Evolutionary conservation across 371 early-diverging fungal genomes (phyloP), one percentile per base, ranked within the genome.

Genomic region (Mucor ambiguus): DNA sequence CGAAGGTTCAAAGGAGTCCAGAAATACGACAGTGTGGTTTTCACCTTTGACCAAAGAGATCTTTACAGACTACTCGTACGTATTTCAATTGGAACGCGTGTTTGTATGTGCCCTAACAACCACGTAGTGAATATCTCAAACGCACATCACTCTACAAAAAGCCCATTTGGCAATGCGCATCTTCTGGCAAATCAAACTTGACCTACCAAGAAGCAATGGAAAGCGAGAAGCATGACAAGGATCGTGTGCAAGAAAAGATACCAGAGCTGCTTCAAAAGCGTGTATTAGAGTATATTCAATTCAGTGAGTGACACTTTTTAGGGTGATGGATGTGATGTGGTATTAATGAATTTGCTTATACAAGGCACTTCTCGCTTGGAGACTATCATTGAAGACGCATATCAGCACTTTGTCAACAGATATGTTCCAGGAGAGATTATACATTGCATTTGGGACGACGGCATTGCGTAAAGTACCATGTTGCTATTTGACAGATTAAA

Each of bases 41-140:
- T 89, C 92, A 71, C 78, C 87, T 16, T 85, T 86, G 68, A 93
- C 95, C 3, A 88, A 91, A 46, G 96, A 96, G 78, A 87, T 92
- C 71, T 94, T 95, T 61, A 75, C 79, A 29, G 86, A 85, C 65
- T 96, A 96, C 75, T 89, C 93, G 94, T 94, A 88, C 75, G 67
- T 54, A 58, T 58, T 49, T 24, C 52, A 52, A 52, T 52, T 52
- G 28, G 12, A 26, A 56, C 56, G 33, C 56, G 56, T 56, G 26
- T 56, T n/a, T 20, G 56, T 20, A 52, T 28, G 11, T 28, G 12
- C 37, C 49, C 10, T 63, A 54, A 44, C 60, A 24, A 56, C 64
- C 41, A n/a, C 38, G 28, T 80, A 94, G 94, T 28, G 85, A 89
- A 48, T 96, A 93, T 71, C 68, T 90, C 35, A 85, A 89, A 14